Base-by-base conservation (phyloP, 345 rosid species). In the Conringia planisiliqua region DNA sequence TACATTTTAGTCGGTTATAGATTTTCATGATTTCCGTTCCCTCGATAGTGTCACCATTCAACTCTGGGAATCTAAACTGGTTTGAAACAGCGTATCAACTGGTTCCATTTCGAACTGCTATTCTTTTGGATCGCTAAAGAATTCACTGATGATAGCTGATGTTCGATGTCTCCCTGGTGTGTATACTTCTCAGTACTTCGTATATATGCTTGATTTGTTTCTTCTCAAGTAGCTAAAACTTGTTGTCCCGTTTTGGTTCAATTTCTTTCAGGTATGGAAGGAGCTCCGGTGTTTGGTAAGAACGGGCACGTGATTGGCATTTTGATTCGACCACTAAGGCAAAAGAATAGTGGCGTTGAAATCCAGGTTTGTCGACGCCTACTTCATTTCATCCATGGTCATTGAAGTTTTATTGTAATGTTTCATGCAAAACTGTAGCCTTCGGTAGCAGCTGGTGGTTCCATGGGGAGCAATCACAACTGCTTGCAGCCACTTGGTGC, bases 381-480 rank as follows among this genome's bases (percentile, higher is more conserved):
- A 20, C 66, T 46, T 35, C 58, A 50, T 79, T 74, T 76, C 60
- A 20, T 50, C 65, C 60, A 52, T 50, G 59, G 59, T 78, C 78
- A n/a, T 71, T 67, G 71, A 78, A 76, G 63, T 80, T 81, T 68
- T 17, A 73, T 38, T 81, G 83, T 83, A 71, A 81, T 82, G 76
- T 83, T 82, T 86, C 80, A 90, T 83, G 77, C 82, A 86, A 84
- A 81, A 83, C 70, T 86, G 81, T 95, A 87, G 97, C 85, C 82
- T 95, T 90, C 83, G 97, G 83, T 90, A 83, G 86, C 97, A 89
- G 99, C 92, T 90, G 82, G 88, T 95, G 96, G 91, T 95, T 83
- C 97, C 97, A 3, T 95, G 97, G 97, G 94, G 86, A 80, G 97
- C 97, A 86, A 85, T 95, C 83, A 86, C 92, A 83, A 76, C 87